Base-by-base conservation (phyloP, 2,329 filamentous ascomycete genomes). In the Xylaria polymorpha region DNA sequence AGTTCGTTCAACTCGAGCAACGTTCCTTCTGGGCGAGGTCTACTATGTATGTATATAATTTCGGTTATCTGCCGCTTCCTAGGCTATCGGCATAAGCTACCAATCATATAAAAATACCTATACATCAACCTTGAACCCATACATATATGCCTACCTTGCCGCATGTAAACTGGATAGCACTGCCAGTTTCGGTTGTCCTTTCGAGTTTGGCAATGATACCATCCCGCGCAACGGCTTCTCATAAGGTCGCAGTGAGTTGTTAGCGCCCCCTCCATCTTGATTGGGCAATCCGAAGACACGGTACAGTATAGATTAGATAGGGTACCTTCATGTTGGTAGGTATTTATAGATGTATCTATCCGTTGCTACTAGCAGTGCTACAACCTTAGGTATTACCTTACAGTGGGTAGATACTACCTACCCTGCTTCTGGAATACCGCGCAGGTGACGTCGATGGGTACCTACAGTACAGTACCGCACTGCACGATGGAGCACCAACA, bases 261-360 rank as follows among this genome's bases (percentile, higher is more conserved):
- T 69, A 72, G 66, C 69, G 68, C 68, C 68, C 69, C 67, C 32
- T 68, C 66, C 63, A 62, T 46, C 71, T 69, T 72, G 71, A 75
- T 74, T 73, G 68, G 74, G 73, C 70, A 76, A 76, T 67, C 73
- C 74, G 73, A 61, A 37, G 55, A 56, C 22, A 56, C 22, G 32
- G 53, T 69, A 32, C 46, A 29, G 35, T 32, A 51, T 62, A 29
- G 25, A 29, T 29, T 29, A 29, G 25, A 29, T 29, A 29, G 25
- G 25, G 25, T 29, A 29, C 25, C 4, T 2, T 29, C 25, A 29
- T 60, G 58, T 22, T 20, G n/a, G 9, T 53, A 53, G 10, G 43
- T 44, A 44, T n/a, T 6, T 44, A 18, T n/a, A 15, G 14, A 44
- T 44, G 35, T 37, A 37, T 8, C 35, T n/a, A 37, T 29, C 25